Evolutionary conservation across 1,284 basidiomycete species (phyloP), one percentile per base, ranked within the genome.

Genomic region (Farysia itapuensis): DNA sequence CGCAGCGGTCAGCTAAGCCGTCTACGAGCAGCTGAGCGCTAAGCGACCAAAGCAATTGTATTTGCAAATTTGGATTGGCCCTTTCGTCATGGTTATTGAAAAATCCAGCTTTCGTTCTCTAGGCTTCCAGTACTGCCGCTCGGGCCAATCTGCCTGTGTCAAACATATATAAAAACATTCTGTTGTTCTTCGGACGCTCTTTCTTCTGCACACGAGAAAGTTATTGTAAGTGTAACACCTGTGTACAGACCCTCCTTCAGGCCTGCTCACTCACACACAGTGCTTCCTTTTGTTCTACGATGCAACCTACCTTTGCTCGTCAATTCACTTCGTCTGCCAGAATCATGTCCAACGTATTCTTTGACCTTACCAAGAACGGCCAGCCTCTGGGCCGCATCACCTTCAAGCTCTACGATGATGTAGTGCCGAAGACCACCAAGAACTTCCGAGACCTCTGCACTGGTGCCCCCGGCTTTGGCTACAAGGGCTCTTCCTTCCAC

Each of bases 401-500:
- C 31, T 53, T 75, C 35, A 70, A 72, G 40, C 61, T 75, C 26
- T 75, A 73, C 54, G 71, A 70, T 24, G 64, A 70, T 34, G 65
- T 60, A 4, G 72, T 68, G 8, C 75, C 75, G 49, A 74, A 70
- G 52, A 77, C 75, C 4, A 51, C 64, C 22, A 50, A 60, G 35
- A 75, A 75, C 67, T 76, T 76, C 61, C 67, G 71, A 35, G 57
- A 58, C 41, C 68, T 76, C 26, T 65, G 63, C 43, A 64, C 63
- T 38, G 68, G 70, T 33, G 82, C 85, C 70, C 85, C 83, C 68
- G 89, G 88, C 79, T 84, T 81, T 59, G 85, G 85, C 15, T 87
- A 86, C 81, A 81, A 85, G 79, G 85, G 84, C 48, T 85, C 84
- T 35, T 80, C 79, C 52, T 86, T 86, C 82, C 85, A 63, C 67